A percentile compares a stretch with the other conserved stretches of the same genome.
Conservation (phyloP, 768 basidiomycete species). For the Calocera cornea region DNA sequence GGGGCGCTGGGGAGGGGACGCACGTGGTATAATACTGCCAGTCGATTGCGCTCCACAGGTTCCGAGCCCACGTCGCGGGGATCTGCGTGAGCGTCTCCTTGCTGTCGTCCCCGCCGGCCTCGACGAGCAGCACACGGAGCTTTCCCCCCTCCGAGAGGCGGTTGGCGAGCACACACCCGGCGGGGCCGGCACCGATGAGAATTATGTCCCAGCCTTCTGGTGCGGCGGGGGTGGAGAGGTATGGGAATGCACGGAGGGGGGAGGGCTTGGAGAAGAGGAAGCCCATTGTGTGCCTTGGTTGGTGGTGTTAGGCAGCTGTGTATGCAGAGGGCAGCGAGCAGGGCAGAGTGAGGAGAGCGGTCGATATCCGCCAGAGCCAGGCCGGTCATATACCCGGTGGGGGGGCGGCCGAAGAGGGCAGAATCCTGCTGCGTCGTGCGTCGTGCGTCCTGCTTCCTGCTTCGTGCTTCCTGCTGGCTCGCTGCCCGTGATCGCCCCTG, state of each 20-base stretch:
- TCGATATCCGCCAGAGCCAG: too few species aligned
- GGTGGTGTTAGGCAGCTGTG: too few species aligned
- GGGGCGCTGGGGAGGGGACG: not conserved
- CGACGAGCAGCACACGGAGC: not conserved
- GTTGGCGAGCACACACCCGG: not conserved
- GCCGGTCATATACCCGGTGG: too few species aligned
- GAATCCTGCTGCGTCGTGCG: too few species aligned
- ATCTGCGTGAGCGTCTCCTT: not conserved
- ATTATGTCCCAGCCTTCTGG: slow-evolving; percentile 8
- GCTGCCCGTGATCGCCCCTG: too few species aligned
- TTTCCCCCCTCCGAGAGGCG: not conserved
- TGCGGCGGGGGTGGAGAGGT: not conserved
- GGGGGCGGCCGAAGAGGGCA: too few species aligned
- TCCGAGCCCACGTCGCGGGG: not conserved
- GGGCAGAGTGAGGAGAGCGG: too few species aligned
- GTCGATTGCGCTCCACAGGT: not conserved
- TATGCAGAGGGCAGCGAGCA: too few species aligned
- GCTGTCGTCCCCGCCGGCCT: not conserved
- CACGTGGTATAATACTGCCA: slow-evolving; percentile 5
- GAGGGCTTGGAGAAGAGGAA: not conserved
- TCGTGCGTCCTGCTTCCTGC: too few species aligned
- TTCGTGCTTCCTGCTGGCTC: too few species aligned
- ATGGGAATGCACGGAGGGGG: not conserved
- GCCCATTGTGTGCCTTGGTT: not conserved
- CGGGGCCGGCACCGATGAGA: slow-evolving; percentile 10